A percentile compares a stretch with the other conserved stretches of the same genome.
phyloP scores from a whole-genome alignment of 495 filamentous ascomycete species.

The Tuber melanosporum region DNA sequence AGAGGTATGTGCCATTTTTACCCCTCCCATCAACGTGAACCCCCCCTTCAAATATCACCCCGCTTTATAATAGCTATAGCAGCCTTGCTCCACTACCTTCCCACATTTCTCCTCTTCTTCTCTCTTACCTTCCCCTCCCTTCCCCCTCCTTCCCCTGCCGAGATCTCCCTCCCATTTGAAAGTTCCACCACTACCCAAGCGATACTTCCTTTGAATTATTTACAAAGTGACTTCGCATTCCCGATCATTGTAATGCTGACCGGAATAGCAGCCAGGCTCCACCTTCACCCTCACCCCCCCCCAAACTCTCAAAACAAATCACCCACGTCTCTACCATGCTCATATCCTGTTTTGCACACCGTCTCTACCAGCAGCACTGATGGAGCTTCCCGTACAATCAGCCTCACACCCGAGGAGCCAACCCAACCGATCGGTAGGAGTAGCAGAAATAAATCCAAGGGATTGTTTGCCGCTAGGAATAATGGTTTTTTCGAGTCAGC shows the following conservation, averaged over 20 bases:
- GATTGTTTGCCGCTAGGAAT: slow-evolving; percentile 36
- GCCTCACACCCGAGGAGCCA: slow-evolving; percentile 32
- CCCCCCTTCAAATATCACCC: neutral
- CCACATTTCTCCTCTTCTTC: neutral
- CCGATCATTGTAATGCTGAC: slow-evolving; percentile 22
- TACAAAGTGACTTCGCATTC: neutral
- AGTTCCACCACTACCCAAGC: neutral
- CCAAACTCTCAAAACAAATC: slow-evolving; percentile 33
- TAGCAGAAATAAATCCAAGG: slow-evolving; percentile 39
- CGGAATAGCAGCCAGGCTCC: slow-evolving; percentile 32
- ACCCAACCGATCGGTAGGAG: slow-evolving; percentile 39
- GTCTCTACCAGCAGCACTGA: slow-evolving; percentile 28
- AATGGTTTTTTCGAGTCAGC: slow-evolving; percentile 42
- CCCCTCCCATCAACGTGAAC: neutral
- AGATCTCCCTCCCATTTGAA: neutral
- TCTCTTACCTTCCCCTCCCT: neutral
- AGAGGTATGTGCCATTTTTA: neutral
- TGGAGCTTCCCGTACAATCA: slow-evolving; percentile 34
- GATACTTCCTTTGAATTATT: neutral
- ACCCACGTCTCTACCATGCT: slow-evolving; percentile 29
- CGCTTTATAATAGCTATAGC: neutral
- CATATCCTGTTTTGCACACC: slow-evolving; percentile 31
- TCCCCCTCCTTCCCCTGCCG: neutral
- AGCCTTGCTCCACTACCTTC: neutral
- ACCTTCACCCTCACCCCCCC: slow-evolving; percentile 33